phyloP scores from a whole-genome alignment of 2,329 filamentous ascomycete species.

The Fusarium brevicatenulatum region DNA sequence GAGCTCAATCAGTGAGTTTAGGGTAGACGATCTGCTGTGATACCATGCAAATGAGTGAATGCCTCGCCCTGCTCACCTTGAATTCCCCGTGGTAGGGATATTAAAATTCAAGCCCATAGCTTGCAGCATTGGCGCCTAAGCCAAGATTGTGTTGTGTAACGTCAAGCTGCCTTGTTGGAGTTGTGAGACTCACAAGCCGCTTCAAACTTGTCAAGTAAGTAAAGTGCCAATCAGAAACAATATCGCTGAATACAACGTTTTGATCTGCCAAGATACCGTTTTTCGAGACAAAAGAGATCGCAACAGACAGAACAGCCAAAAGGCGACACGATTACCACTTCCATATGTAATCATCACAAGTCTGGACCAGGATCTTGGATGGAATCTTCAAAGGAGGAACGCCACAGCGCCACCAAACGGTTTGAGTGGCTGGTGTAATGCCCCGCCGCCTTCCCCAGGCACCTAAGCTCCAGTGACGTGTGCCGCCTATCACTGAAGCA shows the following conservation, averaged over 20 bases:
- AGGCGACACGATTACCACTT: background rate
- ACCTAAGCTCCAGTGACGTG: conserved; percentile 36
- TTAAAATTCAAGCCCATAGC: background rate
- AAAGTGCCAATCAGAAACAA: background rate
- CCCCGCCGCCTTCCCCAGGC: conserved; percentile 27
- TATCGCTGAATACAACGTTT: accelerated
- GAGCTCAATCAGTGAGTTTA: background rate
- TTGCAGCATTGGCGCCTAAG: background rate
- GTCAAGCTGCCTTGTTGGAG: background rate
- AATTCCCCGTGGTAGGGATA: accelerated
- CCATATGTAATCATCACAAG: background rate
- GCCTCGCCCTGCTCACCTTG: no score
- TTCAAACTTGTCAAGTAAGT: accelerated
- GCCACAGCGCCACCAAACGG: conserved; percentile 8
- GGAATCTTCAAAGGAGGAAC: background rate
- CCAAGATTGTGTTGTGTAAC: background rate
- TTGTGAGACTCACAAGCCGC: no score
- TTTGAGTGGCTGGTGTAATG: background rate
- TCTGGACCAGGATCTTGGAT: background rate
- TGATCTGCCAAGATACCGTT: accelerated
- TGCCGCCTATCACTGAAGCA: conserved; percentile 12
- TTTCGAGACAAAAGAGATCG: no score
- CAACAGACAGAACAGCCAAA: background rate
- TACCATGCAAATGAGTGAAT: background rate
- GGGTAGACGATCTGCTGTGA: background rate